A percentile compares a stretch with the other conserved stretches of the same genome.
Conservation (phyloP, 1,284 basidiomycete genomes). For the Flammula alnicola region DNA sequence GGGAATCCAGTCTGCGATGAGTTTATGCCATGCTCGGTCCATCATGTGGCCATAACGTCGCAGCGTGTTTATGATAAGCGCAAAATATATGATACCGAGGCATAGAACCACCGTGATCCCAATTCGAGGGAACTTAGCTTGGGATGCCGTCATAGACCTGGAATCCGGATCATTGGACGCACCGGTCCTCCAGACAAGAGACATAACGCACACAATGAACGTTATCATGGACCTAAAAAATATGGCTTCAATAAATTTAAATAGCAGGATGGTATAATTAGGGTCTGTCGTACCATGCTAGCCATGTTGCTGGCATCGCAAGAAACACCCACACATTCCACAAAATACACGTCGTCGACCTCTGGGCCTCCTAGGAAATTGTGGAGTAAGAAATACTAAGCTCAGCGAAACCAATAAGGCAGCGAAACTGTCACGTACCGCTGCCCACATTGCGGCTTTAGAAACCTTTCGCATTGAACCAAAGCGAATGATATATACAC, state of each 20-base stretch:
- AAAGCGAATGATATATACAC: conserved; percentile 66
- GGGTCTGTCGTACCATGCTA: conserved; percentile 62
- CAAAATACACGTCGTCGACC: conserved; percentile 52
- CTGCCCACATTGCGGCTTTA: conserved; percentile 66
- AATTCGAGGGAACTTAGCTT: conserved; percentile 48
- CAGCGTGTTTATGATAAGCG: conserved; percentile 53
- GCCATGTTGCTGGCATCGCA: conserved; percentile 65
- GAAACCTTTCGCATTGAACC: conserved; percentile 67
- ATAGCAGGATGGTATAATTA: no score
- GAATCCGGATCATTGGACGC: conserved; percentile 31
- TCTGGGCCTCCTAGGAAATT: conserved; percentile 56
- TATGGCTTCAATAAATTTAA: no score
- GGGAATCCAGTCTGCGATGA: conserved; percentile 5
- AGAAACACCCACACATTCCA: conserved; percentile 78
- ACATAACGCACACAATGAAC: conserved; percentile 57
- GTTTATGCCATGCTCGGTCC: conserved; percentile 27
- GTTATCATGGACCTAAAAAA: conserved; percentile 64
- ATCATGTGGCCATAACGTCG: conserved; percentile 46
- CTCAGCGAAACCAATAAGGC: not conserved
- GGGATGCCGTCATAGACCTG: conserved; percentile 17
- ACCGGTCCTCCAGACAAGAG: conserved; percentile 63
- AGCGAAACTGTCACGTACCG: conserved; percentile 40
- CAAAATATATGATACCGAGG: conserved; percentile 55
- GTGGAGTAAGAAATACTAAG: not conserved
- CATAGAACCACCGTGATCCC: conserved; percentile 50